Base-by-base conservation (phyloP, 805 yeast species). In the Wickerhamomyces silvicola region DNA sequence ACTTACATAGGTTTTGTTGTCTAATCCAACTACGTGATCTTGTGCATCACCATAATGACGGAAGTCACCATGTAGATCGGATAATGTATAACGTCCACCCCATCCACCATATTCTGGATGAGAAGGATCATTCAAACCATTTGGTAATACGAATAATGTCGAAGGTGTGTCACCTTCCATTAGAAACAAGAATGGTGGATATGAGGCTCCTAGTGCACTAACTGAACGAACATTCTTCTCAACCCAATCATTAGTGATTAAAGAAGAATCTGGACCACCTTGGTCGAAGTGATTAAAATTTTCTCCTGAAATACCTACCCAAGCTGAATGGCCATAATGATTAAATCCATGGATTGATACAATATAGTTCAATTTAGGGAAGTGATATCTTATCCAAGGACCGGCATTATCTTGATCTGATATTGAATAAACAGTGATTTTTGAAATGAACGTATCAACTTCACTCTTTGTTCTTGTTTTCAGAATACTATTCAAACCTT, bases 161-260 rank as follows among this genome's bases (percentile, higher is more conserved):
- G 59, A 41, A 11, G 59, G 59, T 3, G 59, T 53, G 22, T 55
- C 59, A 24, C 59, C 60, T 36, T 56, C 61, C 56, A 53, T 51
- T 13, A 31, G 39, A 35, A 42, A 54, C 41, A 40, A 22, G 14
- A 32, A 36, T 7, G 42, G 44, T 2, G 54, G 54, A 24, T 55
- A 56, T 1, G 35, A 46, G 6, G 35, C 38, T 12, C 60, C 60
- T 23, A 56, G 33, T 5, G 54, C 48, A 7, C 60, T 54, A 16
- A 50, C 47, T 4, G 38, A 20, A 4, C 33, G 33, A 23, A 56
- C 38, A 28, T 54, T 41, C 17, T 50, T 36, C 11, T 43, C 22
- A 3, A 44, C 15, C 60, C 59, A 54, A 9, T 45, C 46, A 13
- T 48, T 42, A 10, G 48, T 23, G n/a, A 54, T 54, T 7, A 49